A percentile compares a stretch with the other conserved stretches of the same genome.
Conservation (phyloP, 2,329 filamentous ascomycete species). For the Botrytis squamosa region DNA sequence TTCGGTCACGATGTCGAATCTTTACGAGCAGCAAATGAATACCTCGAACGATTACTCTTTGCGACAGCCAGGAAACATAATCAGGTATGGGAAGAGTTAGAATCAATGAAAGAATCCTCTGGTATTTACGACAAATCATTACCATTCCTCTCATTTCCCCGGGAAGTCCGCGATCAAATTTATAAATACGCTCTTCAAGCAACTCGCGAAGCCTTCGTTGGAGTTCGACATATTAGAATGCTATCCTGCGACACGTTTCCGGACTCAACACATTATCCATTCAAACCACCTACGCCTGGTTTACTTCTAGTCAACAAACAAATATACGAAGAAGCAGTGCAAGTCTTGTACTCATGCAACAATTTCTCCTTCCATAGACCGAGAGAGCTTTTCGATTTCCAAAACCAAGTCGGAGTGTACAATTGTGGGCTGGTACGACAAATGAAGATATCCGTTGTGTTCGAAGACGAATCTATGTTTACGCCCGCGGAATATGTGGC, state of each 20-base stretch:
- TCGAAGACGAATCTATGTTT: slow-evolving; percentile 13
- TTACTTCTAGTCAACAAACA: slow-evolving; percentile 10
- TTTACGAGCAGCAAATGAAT: slow-evolving; percentile 18
- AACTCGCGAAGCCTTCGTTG: slow-evolving; percentile 17
- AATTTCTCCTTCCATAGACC: slow-evolving; percentile 16
- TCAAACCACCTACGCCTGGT: slow-evolving; percentile 17
- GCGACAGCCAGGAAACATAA: slow-evolving; percentile 18
- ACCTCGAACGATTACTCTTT: slow-evolving; percentile 14
- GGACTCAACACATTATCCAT: slow-evolving; percentile 17
- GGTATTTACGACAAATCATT: slow-evolving; percentile 24
- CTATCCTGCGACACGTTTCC: slow-evolving; percentile 18
- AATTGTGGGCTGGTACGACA: slow-evolving; percentile 12
- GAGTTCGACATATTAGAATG: slow-evolving; percentile 12
- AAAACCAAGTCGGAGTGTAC: slow-evolving; percentile 4
- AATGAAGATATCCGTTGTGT: slow-evolving; percentile 16
- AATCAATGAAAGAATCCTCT: slow-evolving; percentile 6
- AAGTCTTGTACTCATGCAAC: slow-evolving; percentile 15
- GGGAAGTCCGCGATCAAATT: slow-evolving; percentile 37
- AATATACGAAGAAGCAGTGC: slow-evolving; percentile 10
- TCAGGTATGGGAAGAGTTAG: slow-evolving; percentile 14
- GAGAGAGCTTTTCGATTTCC: slow-evolving; percentile 17
- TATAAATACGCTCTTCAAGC: slow-evolving; percentile 32
- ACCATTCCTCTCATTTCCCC: slow-evolving; percentile 33
- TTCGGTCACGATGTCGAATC: slow-evolving; percentile 18
- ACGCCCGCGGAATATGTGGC: slow-evolving; percentile 8